Conservation (phyloP, 108 stramenopile species). For the Fistulifera solaris region DNA sequence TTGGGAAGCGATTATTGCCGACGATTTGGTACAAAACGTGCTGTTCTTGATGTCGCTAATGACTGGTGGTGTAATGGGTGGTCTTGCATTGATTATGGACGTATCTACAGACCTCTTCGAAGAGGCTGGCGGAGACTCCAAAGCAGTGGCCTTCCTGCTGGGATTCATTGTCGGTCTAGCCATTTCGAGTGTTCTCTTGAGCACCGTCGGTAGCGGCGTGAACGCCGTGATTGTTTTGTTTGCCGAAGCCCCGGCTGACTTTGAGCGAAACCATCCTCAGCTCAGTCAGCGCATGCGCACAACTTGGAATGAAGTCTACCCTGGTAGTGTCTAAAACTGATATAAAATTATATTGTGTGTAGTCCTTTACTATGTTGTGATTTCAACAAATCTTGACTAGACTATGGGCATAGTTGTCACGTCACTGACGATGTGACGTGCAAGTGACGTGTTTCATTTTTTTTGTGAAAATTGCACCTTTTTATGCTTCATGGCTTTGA, state of each 20-base stretch:
- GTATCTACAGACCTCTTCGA: constrained; percentile 30
- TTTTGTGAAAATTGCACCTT: no score
- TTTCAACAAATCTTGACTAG: no score
- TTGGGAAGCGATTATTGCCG: constrained; percentile 88
- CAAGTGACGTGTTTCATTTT: no score
- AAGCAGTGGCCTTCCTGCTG: constrained; percentile 38
- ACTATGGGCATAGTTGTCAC: no score
- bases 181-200: constrained; percentile 53
- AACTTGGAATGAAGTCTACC: constrained; percentile 55
- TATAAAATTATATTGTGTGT: no score
- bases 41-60: constrained; percentile 43
- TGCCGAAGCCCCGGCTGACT: constrained; percentile 79
- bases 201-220: constrained; percentile 70
- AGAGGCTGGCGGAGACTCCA: constrained; percentile 19
- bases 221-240: constrained; percentile 88
- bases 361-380: no score
- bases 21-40: constrained; percentile 73
- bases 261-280: constrained; percentile 78
- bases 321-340: constrained; percentile 24
- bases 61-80: constrained; percentile 58
- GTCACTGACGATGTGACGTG: no score
- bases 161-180: constrained; percentile 67
- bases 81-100: constrained; percentile 33
- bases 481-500: no score
- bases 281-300: constrained; percentile 56